A percentile compares a stretch with the other conserved stretches of the same genome.
Conservation (phyloP, 768 basidiomycete genomes). For the Stropharia rugosoannulata region DNA sequence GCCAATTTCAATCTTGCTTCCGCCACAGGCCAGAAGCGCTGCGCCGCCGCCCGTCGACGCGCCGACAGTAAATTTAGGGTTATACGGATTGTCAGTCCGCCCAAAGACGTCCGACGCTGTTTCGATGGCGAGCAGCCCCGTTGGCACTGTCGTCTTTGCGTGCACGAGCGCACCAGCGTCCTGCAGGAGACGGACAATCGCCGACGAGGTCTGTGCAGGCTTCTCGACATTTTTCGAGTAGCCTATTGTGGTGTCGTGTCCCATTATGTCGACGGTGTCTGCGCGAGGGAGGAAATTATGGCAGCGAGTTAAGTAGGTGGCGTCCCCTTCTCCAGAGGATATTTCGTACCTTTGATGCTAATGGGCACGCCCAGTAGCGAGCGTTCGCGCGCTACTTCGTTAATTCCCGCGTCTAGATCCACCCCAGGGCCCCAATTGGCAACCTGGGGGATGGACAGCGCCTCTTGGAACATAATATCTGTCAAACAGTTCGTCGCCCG, state of each 20-base stretch:
- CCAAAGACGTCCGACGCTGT: constrained; percentile 63
- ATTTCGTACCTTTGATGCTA: constrained; percentile 57
- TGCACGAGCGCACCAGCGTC: constrained; percentile 64
- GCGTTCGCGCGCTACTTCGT: constrained; percentile 35
- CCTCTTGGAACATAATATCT: constrained; percentile 59
- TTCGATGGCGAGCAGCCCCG: constrained; percentile 55
- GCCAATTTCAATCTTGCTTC: constrained; percentile 67
- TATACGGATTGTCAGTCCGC: constrained; percentile 61
- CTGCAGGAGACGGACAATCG: constrained; percentile 54
- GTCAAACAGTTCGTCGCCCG: constrained; percentile 65
- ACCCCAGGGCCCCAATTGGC: constrained; percentile 38
- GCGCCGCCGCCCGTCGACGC: constrained; percentile 73
- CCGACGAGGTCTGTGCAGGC: constrained; percentile 46
- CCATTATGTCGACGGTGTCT: constrained; percentile 51
- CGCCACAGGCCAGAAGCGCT: constrained; percentile 64
- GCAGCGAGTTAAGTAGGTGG: constrained; percentile 2
- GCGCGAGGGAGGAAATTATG: background rate
- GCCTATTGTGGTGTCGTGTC: constrained; percentile 62
- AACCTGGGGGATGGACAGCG: constrained; percentile 35
- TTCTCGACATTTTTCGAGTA: constrained; percentile 49
- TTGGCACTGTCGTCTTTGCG: constrained; percentile 63
- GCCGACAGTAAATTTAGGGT: constrained; percentile 48
- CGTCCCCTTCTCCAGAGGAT: constrained; percentile 3
- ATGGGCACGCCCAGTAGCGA: constrained; percentile 68
- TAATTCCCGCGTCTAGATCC: constrained; percentile 32